These are phyloP conservation scores for Penicillium decumbens DNA, from an alignment of 2,329 filamentous ascomycete genomes.

Conservation along the genomic window DNA sequence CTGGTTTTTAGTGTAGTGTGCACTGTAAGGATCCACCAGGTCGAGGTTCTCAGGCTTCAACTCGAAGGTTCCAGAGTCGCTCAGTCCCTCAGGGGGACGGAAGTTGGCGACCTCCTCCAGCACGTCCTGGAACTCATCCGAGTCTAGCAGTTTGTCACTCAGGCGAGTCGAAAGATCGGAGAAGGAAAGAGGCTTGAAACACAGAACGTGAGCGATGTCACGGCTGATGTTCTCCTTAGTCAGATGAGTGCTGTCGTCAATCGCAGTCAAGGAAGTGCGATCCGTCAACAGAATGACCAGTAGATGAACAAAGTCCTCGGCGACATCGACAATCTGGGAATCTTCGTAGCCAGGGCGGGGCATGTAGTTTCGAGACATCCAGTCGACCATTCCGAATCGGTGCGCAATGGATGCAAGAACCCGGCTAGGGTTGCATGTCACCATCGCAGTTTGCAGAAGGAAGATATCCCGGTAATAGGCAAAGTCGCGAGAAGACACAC, in stretches of 20 bases:
- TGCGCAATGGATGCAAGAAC: constrained; percentile 88
- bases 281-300: constrained; percentile 88
- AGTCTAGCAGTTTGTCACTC: constrained; percentile 82
- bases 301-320: constrained; percentile 92
- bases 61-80: constrained; percentile 91
- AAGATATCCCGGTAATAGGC: constrained; percentile 94
- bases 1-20: constrained; percentile 95
- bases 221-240: constrained; percentile 70
- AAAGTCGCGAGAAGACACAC: constrained; percentile 82
- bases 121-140: constrained; percentile 79
- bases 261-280: constrained; percentile 62
- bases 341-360: constrained; percentile 75
- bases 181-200: constrained; percentile 93
- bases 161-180: constrained; percentile 83
- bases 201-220: constrained; percentile 88
- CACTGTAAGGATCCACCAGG: constrained; percentile 89
- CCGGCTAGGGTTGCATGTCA: constrained; percentile 74
- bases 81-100: constrained; percentile 82
- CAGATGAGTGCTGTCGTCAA: constrained; percentile 44
- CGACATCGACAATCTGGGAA: constrained; percentile 79
- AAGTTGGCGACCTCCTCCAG: constrained; percentile 85
- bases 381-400: constrained; percentile 80
- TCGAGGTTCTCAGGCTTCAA: constrained; percentile 80
- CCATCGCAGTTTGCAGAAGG: constrained; percentile 82
- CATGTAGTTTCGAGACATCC: constrained; percentile 79